Evolutionary conservation across 2,329 filamentous ascomycete species (phyloP).

Genomic region (Arthrobotrys entomopaga): DNA sequence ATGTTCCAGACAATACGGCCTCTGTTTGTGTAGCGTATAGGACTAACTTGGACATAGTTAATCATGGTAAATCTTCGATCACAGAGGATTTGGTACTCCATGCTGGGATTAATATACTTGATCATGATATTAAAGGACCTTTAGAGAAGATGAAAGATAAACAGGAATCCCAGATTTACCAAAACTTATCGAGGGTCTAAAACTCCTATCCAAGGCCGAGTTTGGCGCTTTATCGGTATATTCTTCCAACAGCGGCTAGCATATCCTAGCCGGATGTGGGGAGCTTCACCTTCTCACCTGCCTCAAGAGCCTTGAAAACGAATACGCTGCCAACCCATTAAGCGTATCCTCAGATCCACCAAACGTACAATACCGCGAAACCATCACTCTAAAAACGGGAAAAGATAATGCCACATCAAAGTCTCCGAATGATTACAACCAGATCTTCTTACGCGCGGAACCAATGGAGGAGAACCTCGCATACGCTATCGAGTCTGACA

Average conservation of each 20-base stretch:
- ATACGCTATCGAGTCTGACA: slow-evolving; percentile 87
- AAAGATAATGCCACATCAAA: slow-evolving; percentile 96
- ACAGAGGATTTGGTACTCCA: slow-evolving; percentile 99
- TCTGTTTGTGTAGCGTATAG: slow-evolving; percentile 19
- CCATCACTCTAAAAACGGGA: slow-evolving; percentile 77
- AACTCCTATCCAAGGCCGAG: slow-evolving; percentile 99
- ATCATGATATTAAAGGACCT: slow-evolving; percentile 96
- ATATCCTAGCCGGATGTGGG: slow-evolving; percentile 98
- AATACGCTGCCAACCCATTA: slow-evolving; percentile 98
- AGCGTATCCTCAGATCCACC: slow-evolving; percentile 84
- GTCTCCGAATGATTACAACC: slow-evolving; percentile 99
- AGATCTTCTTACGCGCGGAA: slow-evolving; percentile 94
- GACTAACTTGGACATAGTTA: slow-evolving; percentile 68
- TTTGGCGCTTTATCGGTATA: slow-evolving; percentile 87
- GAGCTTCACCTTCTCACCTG: slow-evolving; percentile 99
- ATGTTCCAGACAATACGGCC: slow-evolving; percentile 20
- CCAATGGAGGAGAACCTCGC: slow-evolving; percentile 92
- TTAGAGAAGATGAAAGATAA: slow-evolving; percentile 98
- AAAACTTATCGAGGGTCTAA: slow-evolving; percentile 99
- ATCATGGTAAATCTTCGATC: slow-evolving; percentile 99
- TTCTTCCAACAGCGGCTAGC: slow-evolving; percentile 93
- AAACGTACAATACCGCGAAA: slow-evolving; percentile 98
- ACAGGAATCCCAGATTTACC: slow-evolving; percentile 99
- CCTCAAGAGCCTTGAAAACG: slow-evolving; percentile 99
- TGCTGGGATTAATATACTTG: slow-evolving; percentile 98